Evolutionary conservation across 2,329 filamentous ascomycete species (phyloP), one percentile per base, ranked within the genome.

Genomic region (Ceratocystis lukuohia): DNA sequence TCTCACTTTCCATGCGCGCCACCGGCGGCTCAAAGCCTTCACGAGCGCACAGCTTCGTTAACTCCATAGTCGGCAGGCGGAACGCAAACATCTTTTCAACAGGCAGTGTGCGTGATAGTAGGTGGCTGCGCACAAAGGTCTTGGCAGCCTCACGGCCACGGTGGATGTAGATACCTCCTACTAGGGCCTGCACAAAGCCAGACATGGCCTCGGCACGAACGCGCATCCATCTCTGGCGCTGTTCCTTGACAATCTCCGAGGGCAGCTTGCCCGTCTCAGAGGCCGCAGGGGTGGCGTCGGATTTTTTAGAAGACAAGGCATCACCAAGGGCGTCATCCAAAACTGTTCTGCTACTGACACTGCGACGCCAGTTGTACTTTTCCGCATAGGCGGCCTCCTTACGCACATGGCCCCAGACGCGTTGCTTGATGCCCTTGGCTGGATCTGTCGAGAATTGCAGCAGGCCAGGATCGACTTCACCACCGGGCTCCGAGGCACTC

Each of bases 1-100:
- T 97, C 79, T 99, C 94, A 71, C 87, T 90, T 71, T 96, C 82
- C 65, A 99, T 83, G 67, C 92, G 85, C 17, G 94, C 94, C 30
- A 96, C 83, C 0, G 94, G 94, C 7, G 84, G 75, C 71, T 95
- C 89, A 76, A 97, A 97, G 69, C 88, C 87, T 78, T 99, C 94
- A 68, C 94, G 82, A 5, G 86, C 86, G 77, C 94, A 99, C 56
- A 99, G 80, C 71, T 87, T 82, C 68, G 84, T 84, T 48, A 99
- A 81, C 76, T 99, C 94, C 70, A 88, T 85, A 33, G 90, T 90
- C 0, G 94, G 93, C 67, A 88, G 82, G 69, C 84, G 82, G 80
- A 99, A 97, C 69, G 85, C 80, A 79, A 99, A 99, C 68, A 99
- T 80, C 48, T 79, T 79, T 66, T 86, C 82, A 66, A 97, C 79